Evolutionary conservation across 306 rosid species (phyloP).

Genomic region (Phaseolus lunatus): DNA sequence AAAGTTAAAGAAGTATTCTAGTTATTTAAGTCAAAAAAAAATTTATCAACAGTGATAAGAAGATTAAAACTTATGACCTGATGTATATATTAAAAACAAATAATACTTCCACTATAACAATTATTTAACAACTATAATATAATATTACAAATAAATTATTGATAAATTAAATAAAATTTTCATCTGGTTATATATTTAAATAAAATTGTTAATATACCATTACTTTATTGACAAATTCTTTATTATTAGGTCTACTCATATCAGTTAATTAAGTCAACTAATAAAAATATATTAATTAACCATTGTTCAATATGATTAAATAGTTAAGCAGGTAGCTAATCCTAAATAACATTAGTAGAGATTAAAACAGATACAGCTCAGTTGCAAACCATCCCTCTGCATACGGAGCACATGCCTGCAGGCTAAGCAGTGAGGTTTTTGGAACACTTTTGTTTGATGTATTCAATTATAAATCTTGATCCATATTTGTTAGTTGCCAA

Average conservation of each 20-base stretch:
- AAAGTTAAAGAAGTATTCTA: neutral
- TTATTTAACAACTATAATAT: no score
- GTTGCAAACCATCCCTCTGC: no score
- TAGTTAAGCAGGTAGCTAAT: neutral
- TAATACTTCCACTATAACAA: no score
- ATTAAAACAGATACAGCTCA: neutral
- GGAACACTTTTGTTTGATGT: neutral
- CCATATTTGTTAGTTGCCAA: constrained; percentile 12
- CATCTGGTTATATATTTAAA: no score
- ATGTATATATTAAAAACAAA: no score
- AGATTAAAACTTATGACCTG: no score
- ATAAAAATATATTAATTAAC: neutral
- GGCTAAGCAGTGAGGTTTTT: neutral
- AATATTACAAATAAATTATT: no score
- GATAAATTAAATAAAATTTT: no score
- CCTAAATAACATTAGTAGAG: neutral
- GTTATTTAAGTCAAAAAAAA: neutral
- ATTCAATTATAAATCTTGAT: neutral
- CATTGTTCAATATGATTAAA: neutral
- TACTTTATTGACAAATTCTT: no score
- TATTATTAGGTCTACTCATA: no score
- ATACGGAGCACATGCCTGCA: neutral
- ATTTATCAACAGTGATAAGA: no score
- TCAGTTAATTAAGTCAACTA: neutral
- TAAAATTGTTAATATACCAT: no score